Percentiles rank a stretch among this genome's conserved stretches.
phyloP scores from a whole-genome alignment of 345 rosid genomes.

The Lenwebbia sp. region DNA sequence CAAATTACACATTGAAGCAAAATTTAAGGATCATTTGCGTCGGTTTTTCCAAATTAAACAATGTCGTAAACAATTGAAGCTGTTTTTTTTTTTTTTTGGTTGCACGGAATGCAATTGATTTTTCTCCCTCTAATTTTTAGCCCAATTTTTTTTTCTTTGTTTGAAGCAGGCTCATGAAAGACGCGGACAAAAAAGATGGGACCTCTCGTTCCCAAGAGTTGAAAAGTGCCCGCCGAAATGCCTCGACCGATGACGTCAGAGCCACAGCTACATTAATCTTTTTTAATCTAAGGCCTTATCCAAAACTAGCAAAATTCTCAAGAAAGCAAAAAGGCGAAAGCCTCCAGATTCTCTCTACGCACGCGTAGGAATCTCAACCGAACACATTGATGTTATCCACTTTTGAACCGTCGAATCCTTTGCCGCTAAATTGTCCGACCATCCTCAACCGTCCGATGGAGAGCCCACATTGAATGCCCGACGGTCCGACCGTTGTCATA shows the following conservation, averaged over 20 bases:
- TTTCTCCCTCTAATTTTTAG: not conserved
- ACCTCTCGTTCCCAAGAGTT: not conserved
- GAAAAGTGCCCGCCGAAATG: not conserved
- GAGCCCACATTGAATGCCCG: not conserved
- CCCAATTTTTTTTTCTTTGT: not conserved
- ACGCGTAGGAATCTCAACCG: not conserved
- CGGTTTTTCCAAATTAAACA: not conserved
- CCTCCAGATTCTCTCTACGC: not conserved
- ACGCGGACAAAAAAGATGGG: not conserved
- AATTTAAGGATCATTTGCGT: rapidly evolving
- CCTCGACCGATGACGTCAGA: not conserved
- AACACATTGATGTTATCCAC: not conserved
- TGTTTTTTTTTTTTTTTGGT: not conserved
- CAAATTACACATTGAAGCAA: not conserved
- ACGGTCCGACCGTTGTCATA: not conserved
- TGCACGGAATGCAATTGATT: too few relatives aligned
- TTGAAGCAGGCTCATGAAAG: not conserved
- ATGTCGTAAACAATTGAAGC: not conserved
- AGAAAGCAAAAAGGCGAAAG: not conserved
- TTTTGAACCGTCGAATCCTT: not conserved
- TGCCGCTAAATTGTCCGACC: not conserved
- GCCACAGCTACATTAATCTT: not conserved
- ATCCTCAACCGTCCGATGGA: not conserved
- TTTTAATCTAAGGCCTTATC: not conserved
- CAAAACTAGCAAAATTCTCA: not conserved